phyloP scores from a whole-genome alignment of 345 rosid genomes.

The Aegle marmelos region DNA sequence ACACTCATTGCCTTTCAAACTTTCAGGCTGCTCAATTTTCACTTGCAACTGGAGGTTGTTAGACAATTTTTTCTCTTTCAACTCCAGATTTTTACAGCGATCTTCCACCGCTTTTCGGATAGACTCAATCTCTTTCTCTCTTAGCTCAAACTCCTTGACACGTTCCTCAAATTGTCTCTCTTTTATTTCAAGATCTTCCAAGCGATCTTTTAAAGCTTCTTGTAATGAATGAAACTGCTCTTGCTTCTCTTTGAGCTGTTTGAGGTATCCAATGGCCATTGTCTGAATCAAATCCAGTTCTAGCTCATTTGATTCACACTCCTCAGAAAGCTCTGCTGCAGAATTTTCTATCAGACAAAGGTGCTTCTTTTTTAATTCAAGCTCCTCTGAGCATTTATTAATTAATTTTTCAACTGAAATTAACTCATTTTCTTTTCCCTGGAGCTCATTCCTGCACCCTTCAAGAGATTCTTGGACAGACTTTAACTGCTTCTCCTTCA shows the following conservation, averaged over 20 bases:
- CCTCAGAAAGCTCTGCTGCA: neutral
- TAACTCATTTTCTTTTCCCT: constrained; percentile 20
- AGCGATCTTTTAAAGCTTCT: constrained; percentile 10
- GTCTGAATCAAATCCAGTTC: constrained; percentile 18
- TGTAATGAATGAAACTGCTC: constrained; percentile 5
- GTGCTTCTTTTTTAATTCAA: constrained; percentile 24
- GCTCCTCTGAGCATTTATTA: constrained; percentile 7
- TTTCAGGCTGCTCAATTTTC: constrained; percentile 20
- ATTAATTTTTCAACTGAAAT: constrained; percentile 19
- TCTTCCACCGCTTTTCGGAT: constrained; percentile 15
- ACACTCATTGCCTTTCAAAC: neutral
- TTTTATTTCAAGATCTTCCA: constrained; percentile 19
- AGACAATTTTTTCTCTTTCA: constrained; percentile 15
- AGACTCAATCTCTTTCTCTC: constrained; percentile 10
- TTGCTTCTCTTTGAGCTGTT: constrained; percentile 29
- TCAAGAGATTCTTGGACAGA: constrained; percentile 19
- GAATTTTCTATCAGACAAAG: neutral
- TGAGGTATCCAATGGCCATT: constrained; percentile 10
- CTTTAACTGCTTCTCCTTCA: constrained; percentile 23
- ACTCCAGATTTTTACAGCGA: constrained; percentile 9
- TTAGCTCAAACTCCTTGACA: constrained; percentile 29
- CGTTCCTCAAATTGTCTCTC: constrained; percentile 11
- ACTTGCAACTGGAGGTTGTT: constrained; percentile 12
- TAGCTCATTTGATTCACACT: constrained; percentile 23
- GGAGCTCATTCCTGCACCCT: constrained; percentile 14